phyloP scores from a whole-genome alignment of 345 rosid species.

The Erysimum cheiranthoides region DNA sequence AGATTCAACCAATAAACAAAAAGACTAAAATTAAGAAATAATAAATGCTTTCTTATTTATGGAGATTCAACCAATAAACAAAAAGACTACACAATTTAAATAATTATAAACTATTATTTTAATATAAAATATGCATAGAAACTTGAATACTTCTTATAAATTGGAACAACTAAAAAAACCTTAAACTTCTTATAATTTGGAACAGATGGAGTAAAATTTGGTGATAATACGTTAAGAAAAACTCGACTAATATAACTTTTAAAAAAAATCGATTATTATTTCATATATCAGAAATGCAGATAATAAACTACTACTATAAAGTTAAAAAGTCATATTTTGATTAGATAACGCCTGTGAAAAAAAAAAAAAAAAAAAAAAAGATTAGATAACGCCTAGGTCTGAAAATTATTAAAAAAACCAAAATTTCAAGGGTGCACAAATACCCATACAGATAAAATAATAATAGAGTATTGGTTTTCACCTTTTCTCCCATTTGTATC shows the following conservation, averaged over 20 bases:
- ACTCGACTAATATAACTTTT: background rate
- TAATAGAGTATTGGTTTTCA: background rate
- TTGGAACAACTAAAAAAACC: too few species aligned
- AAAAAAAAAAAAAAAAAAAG: too few species aligned
- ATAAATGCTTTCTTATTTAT: too few species aligned
- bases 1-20: too few species aligned
- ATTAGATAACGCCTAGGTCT: constrained; percentile 10
- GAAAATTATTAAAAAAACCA: background rate
- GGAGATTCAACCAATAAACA: too few species aligned
- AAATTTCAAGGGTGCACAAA: constrained; percentile 26
- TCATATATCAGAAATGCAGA: background rate
- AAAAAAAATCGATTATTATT: background rate
- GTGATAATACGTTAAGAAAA: background rate
- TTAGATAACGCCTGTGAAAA: background rate
- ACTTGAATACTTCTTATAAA: too few species aligned
- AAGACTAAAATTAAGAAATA: too few species aligned
- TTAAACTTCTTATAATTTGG: too few species aligned
- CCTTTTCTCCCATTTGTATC: constrained; percentile 9
- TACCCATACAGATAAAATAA: constrained; percentile 5
- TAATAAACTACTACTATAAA: background rate
- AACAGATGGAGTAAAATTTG: too few species aligned
- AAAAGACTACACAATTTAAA: too few species aligned
- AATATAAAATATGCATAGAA: too few species aligned
- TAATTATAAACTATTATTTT: too few species aligned
- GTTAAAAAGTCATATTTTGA: background rate